Conservation (phyloP, 179 eudicot genomes). For the Vitellaria paradoxa region DNA sequence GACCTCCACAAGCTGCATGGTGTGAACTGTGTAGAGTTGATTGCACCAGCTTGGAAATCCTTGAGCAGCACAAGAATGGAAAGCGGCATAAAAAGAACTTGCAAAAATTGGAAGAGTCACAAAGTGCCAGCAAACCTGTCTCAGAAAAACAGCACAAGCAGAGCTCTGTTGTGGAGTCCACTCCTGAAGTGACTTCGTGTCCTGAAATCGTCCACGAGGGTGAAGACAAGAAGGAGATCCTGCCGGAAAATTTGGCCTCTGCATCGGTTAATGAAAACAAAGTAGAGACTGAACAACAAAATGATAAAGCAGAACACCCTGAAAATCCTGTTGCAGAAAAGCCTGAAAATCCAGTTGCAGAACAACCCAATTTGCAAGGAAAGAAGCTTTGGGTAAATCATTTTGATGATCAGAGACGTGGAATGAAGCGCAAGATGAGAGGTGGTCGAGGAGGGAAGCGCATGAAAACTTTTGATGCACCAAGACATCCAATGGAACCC, state of each 20-base stretch:
- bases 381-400: slow-evolving; percentile 10
- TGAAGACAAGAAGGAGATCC: slow-evolving; percentile 20
- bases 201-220: slow-evolving; percentile 10
- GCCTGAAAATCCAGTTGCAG: not conserved
- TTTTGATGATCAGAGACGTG: slow-evolving; percentile 16
- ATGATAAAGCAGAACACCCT: not conserved
- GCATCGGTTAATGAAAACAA: slow-evolving; percentile 18
- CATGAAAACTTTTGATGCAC: slow-evolving; percentile 10
- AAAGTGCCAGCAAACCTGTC: slow-evolving; percentile 15
- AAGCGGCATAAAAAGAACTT: slow-evolving; percentile 42
- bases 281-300: slow-evolving; percentile 12
- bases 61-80: slow-evolving; percentile 49
- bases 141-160: slow-evolving; percentile 9
- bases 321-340: not conserved
- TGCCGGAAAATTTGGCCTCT: slow-evolving; percentile 9
- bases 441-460: slow-evolving; percentile 37
- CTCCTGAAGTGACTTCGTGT: slow-evolving; percentile 8
- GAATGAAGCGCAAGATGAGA: slow-evolving; percentile 35
- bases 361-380: slow-evolving; percentile 13
- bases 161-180: slow-evolving; percentile 11
- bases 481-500: slow-evolving; percentile 14
- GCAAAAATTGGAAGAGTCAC: slow-evolving; percentile 22
- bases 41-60: slow-evolving; percentile 43
- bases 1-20: slow-evolving; percentile 21
- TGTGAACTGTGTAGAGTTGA: slow-evolving; percentile 52